Evolutionary conservation across 164 flowering plant species (phyloP), one percentile per base, ranked within the genome.

Genomic region (Nymphaea thermarum): DNA sequence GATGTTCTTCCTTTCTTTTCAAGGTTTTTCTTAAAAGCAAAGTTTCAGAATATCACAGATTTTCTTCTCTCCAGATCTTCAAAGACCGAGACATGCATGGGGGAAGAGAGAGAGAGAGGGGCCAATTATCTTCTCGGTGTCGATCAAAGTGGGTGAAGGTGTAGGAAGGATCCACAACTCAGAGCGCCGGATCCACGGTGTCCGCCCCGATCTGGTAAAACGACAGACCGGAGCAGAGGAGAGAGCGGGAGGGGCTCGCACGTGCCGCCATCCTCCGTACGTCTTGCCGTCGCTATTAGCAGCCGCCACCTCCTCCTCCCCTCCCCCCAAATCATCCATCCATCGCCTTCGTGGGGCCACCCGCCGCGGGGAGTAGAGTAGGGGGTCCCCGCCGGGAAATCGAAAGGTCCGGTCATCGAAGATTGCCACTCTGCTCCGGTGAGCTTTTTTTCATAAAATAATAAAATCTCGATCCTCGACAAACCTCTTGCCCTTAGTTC

Each of bases 141-240:
- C 36, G 36, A 25, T 25, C 36, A 25, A 25, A 25, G 36, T 25
- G 36, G 36, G 36, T 25, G 36, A 25, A 25, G 36, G 36, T 25
- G 36, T 25, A 25, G 78, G 70, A 44, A 64, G 44, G 66, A 78
- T 78, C 79, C 80, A 75, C 69, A 66, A 41, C 76, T 67, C 80
- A 71, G 77, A 78, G 53, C 51, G 65, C 57, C 77, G 70, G 77
- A 77, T 77, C 83, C 79, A 73, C 77, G 73, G 15, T 84, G 84
- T 74, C 82, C 74, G 77, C 70, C 82, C 68, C 44, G 47, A 75
- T 70, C 73, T 64, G 77, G 80, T 71, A 76, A 68, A 51, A 51
- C 12, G 57, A 51, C 8, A 51, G 12, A 51, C 36, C 36, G 36
- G 36, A 25, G 36, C 36, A 25, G 36, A 0, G 36, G 36, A 25